A percentile compares a stretch with the other conserved stretches of the same genome.
These are phyloP conservation scores for Calendula officinalis DNA, from an alignment of 129 eudicot genomes.

Conservation along the genomic window DNA sequence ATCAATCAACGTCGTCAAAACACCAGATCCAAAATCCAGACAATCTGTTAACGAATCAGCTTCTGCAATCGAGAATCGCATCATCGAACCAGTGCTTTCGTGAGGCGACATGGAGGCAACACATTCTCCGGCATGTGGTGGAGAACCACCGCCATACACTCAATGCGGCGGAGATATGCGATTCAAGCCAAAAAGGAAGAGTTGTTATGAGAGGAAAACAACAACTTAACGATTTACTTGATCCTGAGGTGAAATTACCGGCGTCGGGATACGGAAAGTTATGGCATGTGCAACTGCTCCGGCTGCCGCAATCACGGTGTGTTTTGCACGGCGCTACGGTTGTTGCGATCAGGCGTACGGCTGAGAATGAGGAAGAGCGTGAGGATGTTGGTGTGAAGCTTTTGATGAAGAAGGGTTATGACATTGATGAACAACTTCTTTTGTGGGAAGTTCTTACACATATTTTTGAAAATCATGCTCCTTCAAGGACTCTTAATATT, in stretches of 20 bases:
- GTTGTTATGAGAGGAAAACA: slow-evolving; percentile 2
- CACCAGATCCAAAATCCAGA: slow-evolving; percentile 6
- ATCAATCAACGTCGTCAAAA: slow-evolving; percentile 3
- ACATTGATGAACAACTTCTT: background rate
- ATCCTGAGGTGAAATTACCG: slow-evolving; percentile 22
- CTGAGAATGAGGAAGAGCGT: slow-evolving; percentile 17
- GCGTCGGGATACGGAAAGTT: slow-evolving; percentile 25
- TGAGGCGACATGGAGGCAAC: slow-evolving; percentile 33
- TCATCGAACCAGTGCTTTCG: slow-evolving; percentile 25
- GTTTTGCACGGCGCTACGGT: slow-evolving; percentile 29
- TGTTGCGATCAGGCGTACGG: slow-evolving; percentile 29
- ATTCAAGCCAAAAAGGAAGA: slow-evolving; percentile 5
- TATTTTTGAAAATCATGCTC: slow-evolving; percentile 24
- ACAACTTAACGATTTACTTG: slow-evolving; percentile 17
- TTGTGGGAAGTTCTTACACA: slow-evolving; percentile 19
- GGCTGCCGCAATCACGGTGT: slow-evolving; percentile 15
- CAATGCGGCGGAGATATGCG: slow-evolving; percentile 13
- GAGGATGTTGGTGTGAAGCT: slow-evolving; percentile 34
- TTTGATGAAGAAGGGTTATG: slow-evolving; percentile 20
- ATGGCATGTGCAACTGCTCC: slow-evolving; percentile 27
- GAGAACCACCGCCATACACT: slow-evolving; percentile 24
- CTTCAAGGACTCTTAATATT: slow-evolving; percentile 22
- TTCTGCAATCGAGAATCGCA: slow-evolving; percentile 20
- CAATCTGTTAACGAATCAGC: slow-evolving; percentile 17
- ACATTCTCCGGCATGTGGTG: slow-evolving; percentile 27